phyloP scores from a whole-genome alignment of 257 asterid species.

The Solanum dulcamara region DNA sequence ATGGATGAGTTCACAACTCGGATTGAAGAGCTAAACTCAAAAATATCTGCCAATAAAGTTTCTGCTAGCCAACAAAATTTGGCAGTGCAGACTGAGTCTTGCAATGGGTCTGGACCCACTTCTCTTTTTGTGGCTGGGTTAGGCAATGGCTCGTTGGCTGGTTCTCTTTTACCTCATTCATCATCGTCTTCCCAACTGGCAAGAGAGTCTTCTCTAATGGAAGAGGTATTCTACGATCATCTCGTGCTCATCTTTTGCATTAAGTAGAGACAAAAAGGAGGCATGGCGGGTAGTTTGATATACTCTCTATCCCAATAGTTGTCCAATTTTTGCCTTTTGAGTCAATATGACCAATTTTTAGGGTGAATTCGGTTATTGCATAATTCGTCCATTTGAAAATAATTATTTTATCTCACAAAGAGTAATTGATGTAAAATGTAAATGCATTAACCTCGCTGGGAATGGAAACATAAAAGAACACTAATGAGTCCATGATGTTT shows the following conservation, averaged over 20 bases:
- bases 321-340: neutral
- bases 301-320: neutral
- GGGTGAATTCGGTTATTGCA: neutral
- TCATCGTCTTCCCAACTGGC: slow-evolving; percentile 74
- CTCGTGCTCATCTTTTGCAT: neutral
- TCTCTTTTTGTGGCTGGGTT: slow-evolving; percentile 49
- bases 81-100: slow-evolving; percentile 62
- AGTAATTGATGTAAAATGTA: no score
- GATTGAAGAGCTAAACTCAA: slow-evolving; percentile 80
- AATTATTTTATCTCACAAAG: neutral
- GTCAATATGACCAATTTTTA: neutral
- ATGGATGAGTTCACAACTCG: slow-evolving; percentile 95
- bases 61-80: slow-evolving; percentile 75
- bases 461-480: neutral
- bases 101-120: slow-evolving; percentile 50
- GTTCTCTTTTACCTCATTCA: slow-evolving; percentile 53
- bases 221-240: slow-evolving; percentile 47
- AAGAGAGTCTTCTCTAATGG: slow-evolving; percentile 67
- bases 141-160: slow-evolving; percentile 54
- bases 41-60: slow-evolving; percentile 31
- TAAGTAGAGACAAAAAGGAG: neutral
- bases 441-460: no score
- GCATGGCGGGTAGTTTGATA: neutral
- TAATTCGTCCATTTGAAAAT: neutral
- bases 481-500: neutral